phyloP scores from a whole-genome alignment of 257 asterid genomes.

The Nicotiana undulata region DNA sequence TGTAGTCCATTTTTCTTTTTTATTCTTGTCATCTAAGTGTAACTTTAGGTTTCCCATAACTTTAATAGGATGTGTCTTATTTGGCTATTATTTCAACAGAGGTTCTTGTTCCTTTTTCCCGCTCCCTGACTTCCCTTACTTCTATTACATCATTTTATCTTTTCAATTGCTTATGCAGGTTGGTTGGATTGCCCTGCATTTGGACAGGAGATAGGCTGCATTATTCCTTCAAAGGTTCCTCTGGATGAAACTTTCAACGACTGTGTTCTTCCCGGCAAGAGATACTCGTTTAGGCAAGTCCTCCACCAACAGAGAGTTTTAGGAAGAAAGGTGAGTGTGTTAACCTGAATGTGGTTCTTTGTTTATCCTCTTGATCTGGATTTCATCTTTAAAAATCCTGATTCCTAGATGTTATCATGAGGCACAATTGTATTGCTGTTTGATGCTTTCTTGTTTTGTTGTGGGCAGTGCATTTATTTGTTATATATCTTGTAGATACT shows the following conservation, averaged over 20 bases:
- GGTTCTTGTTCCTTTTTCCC: conserved; percentile 1
- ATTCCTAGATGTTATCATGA: background rate
- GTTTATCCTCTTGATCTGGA: background rate
- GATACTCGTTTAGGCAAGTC: conserved; percentile 93
- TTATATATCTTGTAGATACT: background rate
- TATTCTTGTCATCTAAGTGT: background rate
- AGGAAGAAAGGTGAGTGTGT: conserved; percentile 55
- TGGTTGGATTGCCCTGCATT: conserved; percentile 90
- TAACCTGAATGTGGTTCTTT: background rate
- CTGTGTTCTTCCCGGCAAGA: conserved; percentile 65
- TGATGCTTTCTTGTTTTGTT: background rate
- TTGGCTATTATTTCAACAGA: background rate
- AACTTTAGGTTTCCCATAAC: background rate
- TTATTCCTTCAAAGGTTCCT: conserved; percentile 97
- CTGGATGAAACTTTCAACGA: conserved; percentile 78
- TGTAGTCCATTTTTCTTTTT: background rate
- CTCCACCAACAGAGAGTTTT: conserved; percentile 68
- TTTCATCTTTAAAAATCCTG: background rate
- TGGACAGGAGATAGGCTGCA: conserved; percentile 66
- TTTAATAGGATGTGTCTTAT: background rate
- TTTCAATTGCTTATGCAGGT: conserved; percentile 40
- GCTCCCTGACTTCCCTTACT: background rate
- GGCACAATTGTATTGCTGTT: background rate
- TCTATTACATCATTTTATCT: background rate
- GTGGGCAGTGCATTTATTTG: background rate